phyloP scores from a whole-genome alignment of 2,329 filamentous ascomycete genomes.

The Zymoseptoria passerinii region DNA sequence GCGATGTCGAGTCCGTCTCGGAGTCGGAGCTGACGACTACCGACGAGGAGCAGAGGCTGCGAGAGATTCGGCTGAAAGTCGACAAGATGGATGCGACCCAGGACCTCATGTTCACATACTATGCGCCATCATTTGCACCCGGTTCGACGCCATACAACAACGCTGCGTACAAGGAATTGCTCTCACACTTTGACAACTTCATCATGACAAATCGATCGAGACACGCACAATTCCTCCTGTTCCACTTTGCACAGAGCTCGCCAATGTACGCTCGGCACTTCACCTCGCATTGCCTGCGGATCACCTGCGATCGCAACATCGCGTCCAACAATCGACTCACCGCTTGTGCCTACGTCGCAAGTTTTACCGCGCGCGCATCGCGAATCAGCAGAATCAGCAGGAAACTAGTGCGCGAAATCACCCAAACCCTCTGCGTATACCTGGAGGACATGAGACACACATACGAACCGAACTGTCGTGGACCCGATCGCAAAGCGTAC shows the following conservation, averaged over 20 bases:
- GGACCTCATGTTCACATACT: slow-evolving; percentile 78
- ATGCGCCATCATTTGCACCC: slow-evolving; percentile 62
- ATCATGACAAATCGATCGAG: slow-evolving; percentile 86
- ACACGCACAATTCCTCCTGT: slow-evolving; percentile 90
- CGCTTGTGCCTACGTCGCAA: slow-evolving; percentile 84
- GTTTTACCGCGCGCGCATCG: slow-evolving; percentile 84
- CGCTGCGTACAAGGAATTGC: slow-evolving; percentile 66
- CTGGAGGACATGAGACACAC: slow-evolving; percentile 65
- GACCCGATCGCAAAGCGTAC: slow-evolving; percentile 78
- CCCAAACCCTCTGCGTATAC: slow-evolving; percentile 67
- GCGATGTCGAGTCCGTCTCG: slow-evolving; percentile 62
- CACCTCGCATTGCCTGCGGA: slow-evolving; percentile 66
- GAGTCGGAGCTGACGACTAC: slow-evolving; percentile 52
- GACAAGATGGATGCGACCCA: slow-evolving; percentile 87
- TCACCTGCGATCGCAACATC: slow-evolving; percentile 71
- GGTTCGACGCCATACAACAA: slow-evolving; percentile 58
- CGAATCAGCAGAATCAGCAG: slow-evolving; percentile 70
- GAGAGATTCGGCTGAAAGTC: slow-evolving; percentile 69
- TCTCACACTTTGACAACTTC: slow-evolving; percentile 78
- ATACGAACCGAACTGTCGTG: slow-evolving; percentile 66
- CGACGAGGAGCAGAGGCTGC: slow-evolving; percentile 53
- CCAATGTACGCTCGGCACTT: slow-evolving; percentile 74
- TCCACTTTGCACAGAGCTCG: slow-evolving; percentile 84
- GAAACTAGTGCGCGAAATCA: slow-evolving; percentile 71
- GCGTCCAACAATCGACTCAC: slow-evolving; percentile 69